phyloP scores from a whole-genome alignment of 2,329 filamentous ascomycete species.

The Aspergillus ochraceus region DNA sequence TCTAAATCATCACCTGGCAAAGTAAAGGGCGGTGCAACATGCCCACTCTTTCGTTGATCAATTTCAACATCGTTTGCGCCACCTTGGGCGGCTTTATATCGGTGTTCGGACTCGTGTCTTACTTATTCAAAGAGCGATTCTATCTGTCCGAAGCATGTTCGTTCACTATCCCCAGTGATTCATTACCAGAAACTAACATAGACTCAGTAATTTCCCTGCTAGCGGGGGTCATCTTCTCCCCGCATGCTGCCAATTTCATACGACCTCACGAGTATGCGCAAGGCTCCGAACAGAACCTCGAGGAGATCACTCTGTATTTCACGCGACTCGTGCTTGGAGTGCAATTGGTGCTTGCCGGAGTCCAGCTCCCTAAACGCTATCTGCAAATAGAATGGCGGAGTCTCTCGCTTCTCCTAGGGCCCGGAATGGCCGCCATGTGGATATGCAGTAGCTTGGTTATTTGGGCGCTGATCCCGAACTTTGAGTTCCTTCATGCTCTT shows the following conservation, averaged over 20 bases:
- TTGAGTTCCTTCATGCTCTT: constrained; percentile 75
- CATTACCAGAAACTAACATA: not conserved
- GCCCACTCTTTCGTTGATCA: constrained; percentile 64
- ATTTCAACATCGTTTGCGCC: constrained; percentile 83
- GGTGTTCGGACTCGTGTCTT: constrained; percentile 86
- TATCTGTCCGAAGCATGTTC: constrained; percentile 87
- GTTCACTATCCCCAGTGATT: constrained; percentile 36
- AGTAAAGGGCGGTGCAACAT: constrained; percentile 39
- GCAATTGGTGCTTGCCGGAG: constrained; percentile 83
- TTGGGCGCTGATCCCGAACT: constrained; percentile 71
- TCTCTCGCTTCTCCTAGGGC: constrained; percentile 72
- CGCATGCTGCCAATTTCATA: constrained; percentile 73
- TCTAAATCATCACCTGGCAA: not conserved
- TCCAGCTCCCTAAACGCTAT: constrained; percentile 84
- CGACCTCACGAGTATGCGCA: constrained; percentile 73
- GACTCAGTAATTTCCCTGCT: constrained; percentile 75
- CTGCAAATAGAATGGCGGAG: constrained; percentile 76
- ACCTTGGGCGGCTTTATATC: constrained; percentile 84
- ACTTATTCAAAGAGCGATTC: constrained; percentile 83
- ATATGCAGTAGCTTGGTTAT: constrained; percentile 74
- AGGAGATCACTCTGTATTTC: constrained; percentile 78
- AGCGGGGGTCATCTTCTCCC: constrained; percentile 75
- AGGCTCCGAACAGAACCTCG: constrained; percentile 57
- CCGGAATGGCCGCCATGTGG: constrained; percentile 88
- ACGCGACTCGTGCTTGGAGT: constrained; percentile 84